Evolutionary conservation across 108 stramenopile genomes (phyloP), one percentile per base, ranked within the genome.

Genomic region (Nitzschia inconspicua): DNA sequence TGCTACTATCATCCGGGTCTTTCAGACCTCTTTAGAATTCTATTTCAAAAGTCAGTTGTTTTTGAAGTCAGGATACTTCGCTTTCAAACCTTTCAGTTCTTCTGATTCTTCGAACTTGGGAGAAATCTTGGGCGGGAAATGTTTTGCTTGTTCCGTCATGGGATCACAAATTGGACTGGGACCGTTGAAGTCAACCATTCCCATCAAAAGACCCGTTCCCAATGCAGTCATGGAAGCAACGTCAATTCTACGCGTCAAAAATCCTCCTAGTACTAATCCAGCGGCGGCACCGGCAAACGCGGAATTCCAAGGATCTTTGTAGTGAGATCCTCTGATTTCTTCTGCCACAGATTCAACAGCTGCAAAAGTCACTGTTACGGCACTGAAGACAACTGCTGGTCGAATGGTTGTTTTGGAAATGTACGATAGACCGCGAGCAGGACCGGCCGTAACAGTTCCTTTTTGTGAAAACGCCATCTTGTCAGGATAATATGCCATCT

Each of bases 21-120:
- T n/a, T n/a, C n/a, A n/a, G n/a, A n/a, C n/a, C n/a, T n/a, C n/a
- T n/a, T n/a, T n/a, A 39, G 11, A 39, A 39, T 1, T 39, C 1
- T 39, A 39, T 39, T 39, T 39, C n/a, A 11, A 39, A 39, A 42
- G n/a, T 56, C 71, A 82, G n/a, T 69, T 40, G 42, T 75, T 42
- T 51, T 82, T 75, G 69, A 59, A 77, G 22, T 67, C 60, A 6
- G 80, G 80, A 35, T 82, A 82, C 64, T 69, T 64, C 19, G 73
- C 73, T 56, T 82, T 82, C 40, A 82, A 49, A 9, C 55, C 68
- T n/a, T 34, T 44, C 63, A 77, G 56, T 26, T 56, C 67, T 30
- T 50, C 52, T 10, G 64, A 62, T 43, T 77, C 76, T 32, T 63
- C 66, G 37, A 60, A 66, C 22, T 39, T 62, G 27, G 44, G 30